These are phyloP conservation scores for Chlamydomonas sp. DNA, from an alignment of 139 green algal genomes.

Conservation along the genomic window DNA sequence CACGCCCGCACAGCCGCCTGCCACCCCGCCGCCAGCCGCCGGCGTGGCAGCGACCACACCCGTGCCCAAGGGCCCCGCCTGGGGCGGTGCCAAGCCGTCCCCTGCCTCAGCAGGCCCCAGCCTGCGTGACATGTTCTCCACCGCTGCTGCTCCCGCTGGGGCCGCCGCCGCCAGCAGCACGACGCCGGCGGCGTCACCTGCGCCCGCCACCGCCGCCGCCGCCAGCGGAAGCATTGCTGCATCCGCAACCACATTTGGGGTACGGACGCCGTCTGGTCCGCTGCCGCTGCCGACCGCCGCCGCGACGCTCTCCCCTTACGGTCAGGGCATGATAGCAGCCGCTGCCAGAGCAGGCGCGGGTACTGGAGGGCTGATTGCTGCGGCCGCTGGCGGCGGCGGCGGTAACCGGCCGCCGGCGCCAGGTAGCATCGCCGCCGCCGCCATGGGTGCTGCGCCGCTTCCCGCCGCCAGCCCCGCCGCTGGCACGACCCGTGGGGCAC, in stretches of 20 bases:
- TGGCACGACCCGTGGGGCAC: not conserved
- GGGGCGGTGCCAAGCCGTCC: conserved; percentile 37
- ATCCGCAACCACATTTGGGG: not conserved
- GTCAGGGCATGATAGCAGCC: not conserved
- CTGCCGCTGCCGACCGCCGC: not conserved
- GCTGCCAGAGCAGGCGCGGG: not conserved
- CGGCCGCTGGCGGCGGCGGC: not conserved
- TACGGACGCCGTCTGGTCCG: conserved; percentile 4
- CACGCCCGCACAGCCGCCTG: not conserved
- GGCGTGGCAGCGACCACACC: not conserved
- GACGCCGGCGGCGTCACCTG: not conserved
- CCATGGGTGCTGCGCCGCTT: not conserved
- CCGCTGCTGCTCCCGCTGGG: not conserved
- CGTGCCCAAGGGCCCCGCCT: conserved; percentile 37
- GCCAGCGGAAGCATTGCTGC: not conserved
- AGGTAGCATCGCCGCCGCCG: not conserved
- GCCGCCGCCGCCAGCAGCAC: not conserved
- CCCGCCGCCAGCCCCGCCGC: not conserved
- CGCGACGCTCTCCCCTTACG: not conserved
- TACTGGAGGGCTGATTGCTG: not conserved
- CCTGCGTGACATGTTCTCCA: not conserved
- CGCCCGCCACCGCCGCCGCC: not conserved
- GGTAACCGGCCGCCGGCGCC: not conserved
- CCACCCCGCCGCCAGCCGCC: not conserved
- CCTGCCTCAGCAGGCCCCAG: not conserved